Evolutionary conservation across 805 yeast species (phyloP).

Genomic region (Wickerhamiella australiensis): DNA sequence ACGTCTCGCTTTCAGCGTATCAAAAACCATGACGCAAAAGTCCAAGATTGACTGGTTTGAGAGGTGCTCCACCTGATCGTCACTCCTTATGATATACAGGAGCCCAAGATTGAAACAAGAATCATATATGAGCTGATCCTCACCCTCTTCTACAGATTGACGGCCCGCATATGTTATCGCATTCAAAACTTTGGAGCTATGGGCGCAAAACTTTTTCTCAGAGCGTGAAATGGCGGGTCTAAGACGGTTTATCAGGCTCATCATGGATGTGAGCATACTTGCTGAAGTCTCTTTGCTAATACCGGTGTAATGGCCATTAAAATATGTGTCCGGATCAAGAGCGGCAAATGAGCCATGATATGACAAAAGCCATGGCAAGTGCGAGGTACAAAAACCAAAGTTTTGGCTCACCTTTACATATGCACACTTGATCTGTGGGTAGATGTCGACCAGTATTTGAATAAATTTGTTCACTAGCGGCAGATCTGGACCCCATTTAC

Average conservation of each 20-base stretch:
- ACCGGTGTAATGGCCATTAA: neutral
- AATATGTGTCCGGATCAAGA: neutral
- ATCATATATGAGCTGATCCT: neutral
- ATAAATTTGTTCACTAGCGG: neutral
- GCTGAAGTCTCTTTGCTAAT: neutral
- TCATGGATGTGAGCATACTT: neutral
- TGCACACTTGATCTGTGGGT: neutral
- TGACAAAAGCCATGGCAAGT: neutral
- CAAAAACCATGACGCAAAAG: neutral
- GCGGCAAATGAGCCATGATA: neutral
- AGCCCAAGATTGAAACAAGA: neutral
- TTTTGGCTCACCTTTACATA: neutral
- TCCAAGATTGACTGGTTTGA: constrained; percentile 1
- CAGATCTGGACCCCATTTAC: neutral
- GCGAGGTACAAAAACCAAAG: neutral
- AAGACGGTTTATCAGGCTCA: neutral
- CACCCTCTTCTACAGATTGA: neutral
- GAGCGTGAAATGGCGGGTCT: neutral
- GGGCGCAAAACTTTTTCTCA: neutral
- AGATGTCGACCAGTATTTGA: neutral
- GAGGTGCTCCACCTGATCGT: neutral
- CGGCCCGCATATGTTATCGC: neutral
- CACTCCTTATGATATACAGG: neutral
- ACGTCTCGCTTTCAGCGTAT: neutral
- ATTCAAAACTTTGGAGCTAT: neutral